Percentiles rank a stretch among this genome's conserved stretches.
These are phyloP conservation scores for Diphasiastrum complanatum DNA, from an alignment of 83 land plant genomes.

Conservation along the genomic window DNA sequence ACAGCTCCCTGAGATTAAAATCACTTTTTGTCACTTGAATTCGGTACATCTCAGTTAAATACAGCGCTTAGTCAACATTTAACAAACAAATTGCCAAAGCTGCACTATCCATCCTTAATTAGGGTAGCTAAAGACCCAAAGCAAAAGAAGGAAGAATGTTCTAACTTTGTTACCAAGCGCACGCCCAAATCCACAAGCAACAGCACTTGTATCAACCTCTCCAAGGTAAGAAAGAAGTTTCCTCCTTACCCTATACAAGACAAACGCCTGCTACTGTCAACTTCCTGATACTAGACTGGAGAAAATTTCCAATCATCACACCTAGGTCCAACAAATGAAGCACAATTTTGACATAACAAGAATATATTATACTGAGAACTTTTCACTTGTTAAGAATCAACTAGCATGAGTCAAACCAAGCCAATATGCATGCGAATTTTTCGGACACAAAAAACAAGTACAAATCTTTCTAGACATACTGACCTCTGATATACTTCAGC, in stretches of 20 bases:
- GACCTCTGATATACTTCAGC: too few relatives aligned
- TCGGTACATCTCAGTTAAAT: background rate
- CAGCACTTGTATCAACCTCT: slow-evolving; percentile 3
- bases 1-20: slow-evolving; percentile 5
- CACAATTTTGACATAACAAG: too few relatives aligned
- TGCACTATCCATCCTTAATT: background rate
- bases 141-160: background rate
- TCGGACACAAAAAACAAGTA: too few relatives aligned
- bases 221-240: slow-evolving; percentile 4
- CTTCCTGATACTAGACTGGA: background rate
- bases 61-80: too few relatives aligned
- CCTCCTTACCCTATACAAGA: background rate
- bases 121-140: background rate
- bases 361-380: too few relatives aligned
- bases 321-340: too few relatives aligned
- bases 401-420: too few relatives aligned
- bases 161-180: slow-evolving; percentile 13
- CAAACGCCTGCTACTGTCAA: background rate
- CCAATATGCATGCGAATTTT: too few relatives aligned
- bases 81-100: too few relatives aligned
- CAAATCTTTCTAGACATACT: too few relatives aligned
- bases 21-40: background rate
- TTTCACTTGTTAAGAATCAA: too few relatives aligned
- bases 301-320: background rate
- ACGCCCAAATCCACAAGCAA: slow-evolving; percentile 7